Evolutionary conservation across 495 filamentous ascomycete genomes (phyloP), one percentile per base, ranked within the genome.

Genomic region (Xylaria venustula): DNA sequence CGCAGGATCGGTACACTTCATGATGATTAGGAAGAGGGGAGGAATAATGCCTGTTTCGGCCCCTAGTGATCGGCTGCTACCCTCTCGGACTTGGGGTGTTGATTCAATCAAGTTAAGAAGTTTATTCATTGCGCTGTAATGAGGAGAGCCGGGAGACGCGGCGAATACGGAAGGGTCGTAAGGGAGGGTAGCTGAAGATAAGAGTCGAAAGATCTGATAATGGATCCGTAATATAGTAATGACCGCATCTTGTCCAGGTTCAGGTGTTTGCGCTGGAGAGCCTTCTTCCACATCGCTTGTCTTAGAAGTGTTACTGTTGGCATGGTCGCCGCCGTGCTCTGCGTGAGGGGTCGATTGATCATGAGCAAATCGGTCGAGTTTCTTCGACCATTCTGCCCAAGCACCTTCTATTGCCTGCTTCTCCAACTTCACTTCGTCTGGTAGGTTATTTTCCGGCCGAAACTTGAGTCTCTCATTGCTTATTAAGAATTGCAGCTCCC

Each of bases 401-500:
- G 63, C 60, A 5, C 22, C 20, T 8, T 60, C 54, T 7, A 69
- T 55, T 11, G 34, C 48, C 12, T 58, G 17, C 23, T 62, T 63
- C 44, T 69, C 64, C 8, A 58, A 54, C 11, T 57, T 28, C 23
- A 61, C 45, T 9, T 60, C 47, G 6, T 30, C 41, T 1, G 66
- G 68, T 15, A 67, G 34, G 0, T 59, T 20, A 40, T 60, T 30
- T 7, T 55, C 19, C 23, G 64, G 28, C 14, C 12, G 15, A 0
- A 60, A 28, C 34, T 67, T 67, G 41, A 48, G 41, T 7, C 26
- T 37, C 2, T 60, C 19, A 30, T 48, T 48, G 15, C 32, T 12
- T 11, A 63, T 54, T 12, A 71, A 50, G 53, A 68, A 64, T 20
- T 56, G 61, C 14, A 64, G 17, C 19, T 59, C 55, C 53, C 66